These are phyloP conservation scores for Hamamelis virginiana DNA, from an alignment of 164 flowering plant species.

Conservation along the genomic window DNA sequence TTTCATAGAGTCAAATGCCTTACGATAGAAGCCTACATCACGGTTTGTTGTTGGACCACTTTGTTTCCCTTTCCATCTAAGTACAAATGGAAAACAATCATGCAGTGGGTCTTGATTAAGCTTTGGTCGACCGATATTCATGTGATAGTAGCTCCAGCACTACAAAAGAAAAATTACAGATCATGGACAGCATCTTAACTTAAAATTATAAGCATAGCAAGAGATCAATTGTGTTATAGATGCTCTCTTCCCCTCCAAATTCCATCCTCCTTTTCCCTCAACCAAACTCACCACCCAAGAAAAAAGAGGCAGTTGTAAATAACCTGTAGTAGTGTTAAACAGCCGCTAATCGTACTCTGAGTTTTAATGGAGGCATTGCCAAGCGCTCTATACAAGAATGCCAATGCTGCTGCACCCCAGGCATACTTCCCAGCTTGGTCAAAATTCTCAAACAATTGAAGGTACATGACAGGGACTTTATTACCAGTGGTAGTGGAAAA, in stretches of 20 bases:
- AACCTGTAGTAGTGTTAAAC: conserved; percentile 73
- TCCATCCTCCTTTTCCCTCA: background rate
- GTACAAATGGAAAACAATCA: conserved; percentile 70
- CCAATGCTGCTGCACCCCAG: conserved; percentile 79
- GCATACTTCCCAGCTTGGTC: conserved; percentile 61
- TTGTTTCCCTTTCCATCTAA: conserved; percentile 76
- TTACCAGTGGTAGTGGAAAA: conserved; percentile 81
- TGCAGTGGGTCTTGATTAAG: conserved; percentile 52
- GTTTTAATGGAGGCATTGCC: conserved; percentile 70
- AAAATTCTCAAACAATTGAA: conserved; percentile 68
- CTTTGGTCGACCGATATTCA: conserved; percentile 68
- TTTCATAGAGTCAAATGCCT: conserved; percentile 59
- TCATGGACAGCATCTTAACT: background rate
- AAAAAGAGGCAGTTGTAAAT: background rate
- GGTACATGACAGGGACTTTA: conserved; percentile 77
- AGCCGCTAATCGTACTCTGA: conserved; percentile 74
- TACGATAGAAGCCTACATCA: conserved; percentile 70
- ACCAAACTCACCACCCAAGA: background rate
- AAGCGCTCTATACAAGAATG: conserved; percentile 74
- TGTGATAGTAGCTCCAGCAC: conserved; percentile 81
- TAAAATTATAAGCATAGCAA: background rate
- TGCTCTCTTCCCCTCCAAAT: background rate
- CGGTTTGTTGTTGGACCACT: conserved; percentile 71
- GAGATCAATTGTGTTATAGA: background rate
- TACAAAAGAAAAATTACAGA: conserved; percentile 21